Evolutionary conservation across 2,329 filamentous ascomycete species (phyloP).

Genomic region (Hymenotorrendiella dingleyae): DNA sequence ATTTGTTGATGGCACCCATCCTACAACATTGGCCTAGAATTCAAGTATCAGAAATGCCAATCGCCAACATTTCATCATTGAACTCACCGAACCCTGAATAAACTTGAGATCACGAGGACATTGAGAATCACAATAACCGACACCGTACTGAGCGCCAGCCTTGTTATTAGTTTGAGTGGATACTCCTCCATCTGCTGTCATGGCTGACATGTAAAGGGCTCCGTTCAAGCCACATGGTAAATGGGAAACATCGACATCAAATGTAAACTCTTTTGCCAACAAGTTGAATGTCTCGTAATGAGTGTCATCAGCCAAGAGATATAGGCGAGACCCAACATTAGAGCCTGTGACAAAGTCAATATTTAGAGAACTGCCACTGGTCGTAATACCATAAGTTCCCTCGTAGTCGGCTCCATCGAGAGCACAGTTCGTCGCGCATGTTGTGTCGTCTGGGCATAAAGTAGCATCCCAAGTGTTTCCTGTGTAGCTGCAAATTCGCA

Average conservation of each 20-base stretch:
- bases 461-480: conserved; percentile 38
- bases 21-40: conserved; percentile 45
- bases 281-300: conserved; percentile 61
- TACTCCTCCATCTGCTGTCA: conserved; percentile 56
- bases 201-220: conserved; percentile 60
- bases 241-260: conserved; percentile 44
- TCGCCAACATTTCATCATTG: not conserved
- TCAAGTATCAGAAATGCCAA: not conserved
- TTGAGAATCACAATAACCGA: conserved; percentile 53
- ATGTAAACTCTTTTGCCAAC: conserved; percentile 61
- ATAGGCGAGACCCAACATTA: conserved; percentile 50
- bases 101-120: conserved; percentile 46
- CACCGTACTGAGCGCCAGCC: conserved; percentile 54
- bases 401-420: conserved; percentile 48
- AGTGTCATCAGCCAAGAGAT: conserved; percentile 52
- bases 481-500: conserved; percentile 31
- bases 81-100: conserved; percentile 41
- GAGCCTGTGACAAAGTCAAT: conserved; percentile 48
- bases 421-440: conserved; percentile 45
- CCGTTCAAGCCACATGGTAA: conserved; percentile 67
- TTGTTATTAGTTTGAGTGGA: conserved; percentile 44
- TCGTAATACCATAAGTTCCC: conserved; percentile 47
- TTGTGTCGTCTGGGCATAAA: conserved; percentile 38
- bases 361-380: conserved; percentile 45
- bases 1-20: conserved; percentile 41